Evolutionary conservation across 23 red algal genomes (phyloP), one percentile per base, ranked within the genome.

Genomic region (Cyanidioschyzon merolae): DNA sequence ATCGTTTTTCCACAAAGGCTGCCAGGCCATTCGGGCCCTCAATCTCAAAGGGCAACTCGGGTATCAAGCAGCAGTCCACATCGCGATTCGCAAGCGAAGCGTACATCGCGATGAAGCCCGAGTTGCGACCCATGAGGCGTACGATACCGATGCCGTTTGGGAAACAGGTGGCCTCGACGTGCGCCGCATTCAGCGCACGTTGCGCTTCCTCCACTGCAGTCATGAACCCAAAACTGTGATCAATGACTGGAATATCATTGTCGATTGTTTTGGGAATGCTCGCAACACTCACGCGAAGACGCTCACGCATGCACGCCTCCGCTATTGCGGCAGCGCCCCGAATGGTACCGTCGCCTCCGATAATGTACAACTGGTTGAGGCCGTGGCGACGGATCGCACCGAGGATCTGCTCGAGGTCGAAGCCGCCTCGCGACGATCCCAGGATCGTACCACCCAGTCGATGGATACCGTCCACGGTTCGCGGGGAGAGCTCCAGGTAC

Each of bases 261-360:
- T 96, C 92, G 58, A 96, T 90, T 17, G 92, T 90, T 80, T 96
- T 96, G 17, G 92, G 87, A 24, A 96, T 85, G 59, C 92, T 87
- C 7, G 85, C 82, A 24, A 96, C 85, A 57, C 75, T 68, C 16
- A 84, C 87, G 85, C 76, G 84, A 21, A 54, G 41, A 59, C 85
- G 74, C 35, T 84, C 68, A 30, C 30, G 18, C 77, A 79, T 67
- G 51, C 84, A 76, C 77, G 86, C 92, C 1, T 90, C 75, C 58
- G 83, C 87, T 57, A 96, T 89, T 38, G 79, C 83, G 51, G 76
- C 68, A 50, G 87, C 87, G 59, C 87, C 92, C 21, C 83, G 83
- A 58, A 89, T 83, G 17, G 92, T 90, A 27, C 92, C 92, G 59
- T 96, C 92, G 45, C 92, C 92, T 59, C 92, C 92, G 84, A 96